Evolutionary conservation across 768 basidiomycete genomes (phyloP).

Genomic region (Serendipita sp.): DNA sequence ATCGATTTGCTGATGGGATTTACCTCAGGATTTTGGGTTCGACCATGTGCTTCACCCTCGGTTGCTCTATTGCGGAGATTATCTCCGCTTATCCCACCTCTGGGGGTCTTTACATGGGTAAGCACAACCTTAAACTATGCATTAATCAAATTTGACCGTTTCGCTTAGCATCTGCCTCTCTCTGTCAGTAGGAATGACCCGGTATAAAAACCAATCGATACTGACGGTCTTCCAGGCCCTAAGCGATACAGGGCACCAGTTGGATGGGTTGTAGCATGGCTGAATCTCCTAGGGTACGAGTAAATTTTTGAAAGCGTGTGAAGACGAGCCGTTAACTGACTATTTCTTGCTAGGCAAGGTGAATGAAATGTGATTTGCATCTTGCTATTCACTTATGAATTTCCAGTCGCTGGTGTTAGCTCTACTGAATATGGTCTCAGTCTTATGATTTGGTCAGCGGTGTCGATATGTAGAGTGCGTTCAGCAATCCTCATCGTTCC

Average conservation of each 20-base stretch:
- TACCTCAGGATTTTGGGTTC: conserved; percentile 6
- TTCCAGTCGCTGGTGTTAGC: conserved; percentile 6
- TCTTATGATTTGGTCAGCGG: conserved; percentile 68
- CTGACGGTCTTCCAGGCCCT: not conserved
- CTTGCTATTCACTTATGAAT: not conserved
- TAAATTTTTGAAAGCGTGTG: conserved; percentile 14
- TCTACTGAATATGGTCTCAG: conserved; percentile 38
- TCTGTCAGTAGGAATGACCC: conserved; percentile 10
- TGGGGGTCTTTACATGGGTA: conserved; percentile 15
- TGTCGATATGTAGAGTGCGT: conserved; percentile 36
- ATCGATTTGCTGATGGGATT: not conserved
- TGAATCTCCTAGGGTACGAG: conserved; percentile 49
- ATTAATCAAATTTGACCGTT: no score
- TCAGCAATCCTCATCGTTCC: conserved; percentile 11
- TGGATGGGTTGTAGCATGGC: conserved; percentile 47
- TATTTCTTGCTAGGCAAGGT: not conserved
- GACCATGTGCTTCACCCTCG: conserved; percentile 16
- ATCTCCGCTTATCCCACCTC: conserved; percentile 16
- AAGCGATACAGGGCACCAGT: conserved; percentile 1
- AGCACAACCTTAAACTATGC: no score
- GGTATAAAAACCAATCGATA: not conserved
- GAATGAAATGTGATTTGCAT: not conserved
- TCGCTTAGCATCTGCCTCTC: conserved; percentile 10
- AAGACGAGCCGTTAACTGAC: not conserved
- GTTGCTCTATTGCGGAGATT: conserved; percentile 17